phyloP scores from a whole-genome alignment of 306 rosid genomes.

The Myrica gale region DNA sequence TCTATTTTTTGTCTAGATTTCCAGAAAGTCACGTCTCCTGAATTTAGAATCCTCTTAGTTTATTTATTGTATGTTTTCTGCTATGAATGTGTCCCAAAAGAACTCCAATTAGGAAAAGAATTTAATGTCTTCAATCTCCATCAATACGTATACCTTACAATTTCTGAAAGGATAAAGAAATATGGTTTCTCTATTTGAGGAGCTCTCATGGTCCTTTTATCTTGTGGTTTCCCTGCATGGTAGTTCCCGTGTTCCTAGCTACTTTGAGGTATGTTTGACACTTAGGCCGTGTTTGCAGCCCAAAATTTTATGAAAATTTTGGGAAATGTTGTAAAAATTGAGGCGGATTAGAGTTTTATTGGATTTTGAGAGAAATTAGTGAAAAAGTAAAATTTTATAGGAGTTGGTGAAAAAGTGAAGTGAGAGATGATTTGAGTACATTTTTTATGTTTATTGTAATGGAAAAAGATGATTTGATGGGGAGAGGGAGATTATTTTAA shows the following conservation, averaged over 20 bases:
- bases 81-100: neutral
- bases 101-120: neutral
- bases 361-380: no score
- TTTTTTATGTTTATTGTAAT: no score
- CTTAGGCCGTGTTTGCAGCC: no score
- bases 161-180: neutral
- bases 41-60: neutral
- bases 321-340: no score
- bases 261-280: neutral
- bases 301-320: no score
- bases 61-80: neutral
- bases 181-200: neutral
- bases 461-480: no score
- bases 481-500: no score
- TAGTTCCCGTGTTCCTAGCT: slow-evolving; percentile 2
- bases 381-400: no score
- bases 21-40: neutral
- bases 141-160: neutral
- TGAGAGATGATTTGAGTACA: no score
- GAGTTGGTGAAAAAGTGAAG: no score
- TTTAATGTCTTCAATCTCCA: neutral
- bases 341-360: no score
- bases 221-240: neutral
- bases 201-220: neutral
- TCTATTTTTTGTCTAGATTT: neutral